Evolutionary conservation across 495 filamentous ascomycete genomes (phyloP).

Genomic region (Niebla homalea): DNA sequence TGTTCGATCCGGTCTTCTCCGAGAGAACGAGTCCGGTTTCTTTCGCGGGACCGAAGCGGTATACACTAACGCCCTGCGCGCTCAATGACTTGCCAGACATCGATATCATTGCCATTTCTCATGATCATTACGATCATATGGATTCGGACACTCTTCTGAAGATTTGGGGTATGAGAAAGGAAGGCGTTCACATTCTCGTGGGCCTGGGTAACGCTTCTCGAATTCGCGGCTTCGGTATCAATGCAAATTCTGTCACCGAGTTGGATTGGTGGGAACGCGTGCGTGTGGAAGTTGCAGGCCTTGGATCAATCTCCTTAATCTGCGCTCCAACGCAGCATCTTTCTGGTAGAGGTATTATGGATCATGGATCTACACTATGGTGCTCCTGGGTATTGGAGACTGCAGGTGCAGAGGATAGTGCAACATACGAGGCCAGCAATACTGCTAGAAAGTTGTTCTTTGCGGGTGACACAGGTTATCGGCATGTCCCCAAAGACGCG

Average conservation of each 20-base stretch:
- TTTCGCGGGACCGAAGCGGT: slow-evolving; percentile 35
- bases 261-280: slow-evolving; percentile 42
- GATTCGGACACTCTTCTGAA: slow-evolving; percentile 28
- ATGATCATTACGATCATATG: slow-evolving; percentile 43
- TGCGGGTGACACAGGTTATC: slow-evolving; percentile 27
- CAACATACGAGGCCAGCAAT: background rate
- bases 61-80: slow-evolving; percentile 35
- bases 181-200: slow-evolving; percentile 30
- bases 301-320: slow-evolving; percentile 18
- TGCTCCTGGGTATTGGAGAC: slow-evolving; percentile 36
- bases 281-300: slow-evolving; percentile 9
- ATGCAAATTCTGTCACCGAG: slow-evolving; percentile 28
- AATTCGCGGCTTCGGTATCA: slow-evolving; percentile 28
- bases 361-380: slow-evolving; percentile 32
- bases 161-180: slow-evolving; percentile 21
- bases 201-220: slow-evolving; percentile 26
- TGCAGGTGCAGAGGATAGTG: background rate
- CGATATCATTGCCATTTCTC: slow-evolving; percentile 35
- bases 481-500: slow-evolving; percentile 15
- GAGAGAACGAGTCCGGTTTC: slow-evolving; percentile 33
- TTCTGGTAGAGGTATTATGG: slow-evolving; percentile 23
- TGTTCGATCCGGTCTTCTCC: slow-evolving; percentile 44
- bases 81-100: slow-evolving; percentile 34
- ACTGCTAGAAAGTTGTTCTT: slow-evolving; percentile 1
- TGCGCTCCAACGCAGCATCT: slow-evolving; percentile 36